phyloP scores from a whole-genome alignment of 352 stramenopile genomes.

The Phytopythium chamaehyphon region DNA sequence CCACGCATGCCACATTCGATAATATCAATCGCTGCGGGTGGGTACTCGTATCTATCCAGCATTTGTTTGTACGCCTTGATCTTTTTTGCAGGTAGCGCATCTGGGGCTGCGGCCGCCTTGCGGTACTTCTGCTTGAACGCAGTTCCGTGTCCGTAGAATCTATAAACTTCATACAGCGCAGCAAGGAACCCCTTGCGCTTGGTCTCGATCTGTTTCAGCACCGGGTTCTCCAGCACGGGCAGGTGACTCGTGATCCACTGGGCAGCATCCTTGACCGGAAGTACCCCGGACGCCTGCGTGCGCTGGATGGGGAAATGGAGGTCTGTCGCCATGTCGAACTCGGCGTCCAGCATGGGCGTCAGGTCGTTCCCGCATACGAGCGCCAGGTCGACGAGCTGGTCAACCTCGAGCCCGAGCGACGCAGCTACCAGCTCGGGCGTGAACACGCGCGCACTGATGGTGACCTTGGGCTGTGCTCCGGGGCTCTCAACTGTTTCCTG shows the following conservation, averaged over 20 bases:
- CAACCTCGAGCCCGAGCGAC: constrained; percentile 47
- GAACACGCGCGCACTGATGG: constrained; percentile 72
- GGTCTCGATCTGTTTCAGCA: constrained; percentile 38
- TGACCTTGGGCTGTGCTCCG: constrained; percentile 4
- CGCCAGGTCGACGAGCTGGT: constrained; percentile 81
- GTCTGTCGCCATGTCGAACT: constrained; percentile 47
- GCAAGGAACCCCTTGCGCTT: constrained; percentile 39
- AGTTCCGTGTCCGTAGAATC: constrained; percentile 60
- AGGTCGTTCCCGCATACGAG: constrained; percentile 89
- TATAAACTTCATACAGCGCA: constrained; percentile 67
- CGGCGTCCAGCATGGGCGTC: constrained; percentile 57
- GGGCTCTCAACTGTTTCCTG: constrained; percentile 9
- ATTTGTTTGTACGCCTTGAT: constrained; percentile 54
- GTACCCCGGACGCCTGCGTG: constrained; percentile 19
- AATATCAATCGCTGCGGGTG: constrained; percentile 59
- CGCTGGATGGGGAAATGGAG: constrained; percentile 59
- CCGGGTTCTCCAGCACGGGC: constrained; percentile 54
- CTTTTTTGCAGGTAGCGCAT: constrained; percentile 28
- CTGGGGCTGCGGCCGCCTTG: constrained; percentile 13
- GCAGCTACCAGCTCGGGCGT: constrained; percentile 54
- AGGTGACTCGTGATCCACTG: constrained; percentile 51
- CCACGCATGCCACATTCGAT: constrained; percentile 37
- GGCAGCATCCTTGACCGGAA: constrained; percentile 49
- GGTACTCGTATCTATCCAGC: constrained; percentile 55
- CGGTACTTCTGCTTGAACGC: constrained; percentile 51